These are phyloP conservation scores for Yarrowia sp. DNA, from an alignment of 805 yeast genomes.

Conservation along the genomic window DNA sequence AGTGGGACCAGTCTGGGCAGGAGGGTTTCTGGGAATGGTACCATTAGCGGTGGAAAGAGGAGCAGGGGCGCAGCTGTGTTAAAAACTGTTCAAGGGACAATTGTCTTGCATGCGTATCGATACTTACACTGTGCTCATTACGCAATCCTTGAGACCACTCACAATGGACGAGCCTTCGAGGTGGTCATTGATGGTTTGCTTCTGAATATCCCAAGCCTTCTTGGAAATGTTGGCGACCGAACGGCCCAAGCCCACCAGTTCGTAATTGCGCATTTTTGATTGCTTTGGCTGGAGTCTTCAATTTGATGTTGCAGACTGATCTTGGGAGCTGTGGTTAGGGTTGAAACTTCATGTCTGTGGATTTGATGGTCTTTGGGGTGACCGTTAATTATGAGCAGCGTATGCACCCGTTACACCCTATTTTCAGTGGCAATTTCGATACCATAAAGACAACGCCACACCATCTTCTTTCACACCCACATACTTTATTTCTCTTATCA, in stretches of 20 bases:
- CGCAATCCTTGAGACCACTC: constrained; percentile 15
- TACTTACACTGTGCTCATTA: constrained; percentile 6
- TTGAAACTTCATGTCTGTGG: neutral
- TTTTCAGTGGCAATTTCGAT: neutral
- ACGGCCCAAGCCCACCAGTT: constrained; percentile 19
- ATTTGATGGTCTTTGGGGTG: neutral
- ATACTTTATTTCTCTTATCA: neutral
- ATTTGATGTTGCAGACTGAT: neutral
- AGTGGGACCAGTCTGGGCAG: neutral
- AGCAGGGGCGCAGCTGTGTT: constrained; percentile 4
- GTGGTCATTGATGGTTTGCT: constrained; percentile 10
- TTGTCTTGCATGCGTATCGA: neutral
- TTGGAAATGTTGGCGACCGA: constrained; percentile 21
- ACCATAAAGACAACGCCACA: neutral
- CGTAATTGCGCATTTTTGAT: constrained; percentile 22
- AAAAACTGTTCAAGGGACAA: neutral
- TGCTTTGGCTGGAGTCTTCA: neutral
- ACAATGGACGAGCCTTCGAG: constrained; percentile 20
- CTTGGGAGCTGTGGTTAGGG: constrained; percentile 21
- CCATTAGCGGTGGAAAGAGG: constrained; percentile 12
- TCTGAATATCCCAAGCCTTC: constrained; percentile 23
- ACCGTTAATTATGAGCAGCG: neutral
- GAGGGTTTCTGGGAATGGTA: constrained; percentile 6
- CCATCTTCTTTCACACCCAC: neutral
- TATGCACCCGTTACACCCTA: neutral